A percentile compares a stretch with the other conserved stretches of the same genome.
Conservation (phyloP, 2,329 filamentous ascomycete genomes). For the Huntiella savannae region DNA sequence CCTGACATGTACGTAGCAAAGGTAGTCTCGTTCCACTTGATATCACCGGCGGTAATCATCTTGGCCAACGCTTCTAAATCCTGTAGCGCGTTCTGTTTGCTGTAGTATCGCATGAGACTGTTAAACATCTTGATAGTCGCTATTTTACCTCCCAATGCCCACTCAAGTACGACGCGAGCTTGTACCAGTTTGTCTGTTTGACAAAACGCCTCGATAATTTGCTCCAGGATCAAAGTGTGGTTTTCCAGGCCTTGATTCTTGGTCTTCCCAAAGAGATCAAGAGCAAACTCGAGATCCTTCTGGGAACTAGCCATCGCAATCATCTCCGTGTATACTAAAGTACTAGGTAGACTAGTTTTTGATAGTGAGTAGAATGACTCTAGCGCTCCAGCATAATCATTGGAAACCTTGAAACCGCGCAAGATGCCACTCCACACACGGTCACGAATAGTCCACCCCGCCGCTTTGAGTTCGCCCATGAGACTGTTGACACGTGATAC, state of each 20-base stretch:
- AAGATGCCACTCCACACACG: conserved; percentile 61
- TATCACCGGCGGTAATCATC: conserved; percentile 26
- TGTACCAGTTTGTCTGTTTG: conserved; percentile 20
- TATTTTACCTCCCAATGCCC: conserved; percentile 32
- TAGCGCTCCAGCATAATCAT: conserved; percentile 48
- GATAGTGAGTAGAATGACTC: conserved; percentile 42
- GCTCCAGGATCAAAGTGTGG: conserved; percentile 21
- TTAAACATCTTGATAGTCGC: conserved; percentile 56
- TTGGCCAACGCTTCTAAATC: conserved; percentile 29
- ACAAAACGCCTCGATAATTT: conserved; percentile 26
- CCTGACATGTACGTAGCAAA: conserved; percentile 31
- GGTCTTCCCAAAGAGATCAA: conserved; percentile 45
- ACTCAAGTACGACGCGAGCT: conserved; percentile 23
- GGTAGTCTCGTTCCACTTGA: conserved; percentile 31
- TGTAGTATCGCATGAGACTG: conserved; percentile 49
- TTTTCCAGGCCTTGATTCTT: conserved; percentile 31
- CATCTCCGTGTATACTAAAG: conserved; percentile 49
- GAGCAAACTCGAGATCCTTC: conserved; percentile 54
- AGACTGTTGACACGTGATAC: conserved; percentile 7
- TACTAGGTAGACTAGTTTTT: conserved; percentile 32
- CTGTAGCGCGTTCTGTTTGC: conserved; percentile 36
- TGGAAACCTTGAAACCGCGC: conserved; percentile 45
- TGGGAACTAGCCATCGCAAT: conserved; percentile 51
- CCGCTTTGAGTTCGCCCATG: conserved; percentile 5
- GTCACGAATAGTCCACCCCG: conserved; percentile 27